Percentiles rank a stretch among this genome's conserved stretches.
These are phyloP conservation scores for Phytophthora aleatoria DNA, from an alignment of 352 stramenopile species.

Conservation along the genomic window DNA sequence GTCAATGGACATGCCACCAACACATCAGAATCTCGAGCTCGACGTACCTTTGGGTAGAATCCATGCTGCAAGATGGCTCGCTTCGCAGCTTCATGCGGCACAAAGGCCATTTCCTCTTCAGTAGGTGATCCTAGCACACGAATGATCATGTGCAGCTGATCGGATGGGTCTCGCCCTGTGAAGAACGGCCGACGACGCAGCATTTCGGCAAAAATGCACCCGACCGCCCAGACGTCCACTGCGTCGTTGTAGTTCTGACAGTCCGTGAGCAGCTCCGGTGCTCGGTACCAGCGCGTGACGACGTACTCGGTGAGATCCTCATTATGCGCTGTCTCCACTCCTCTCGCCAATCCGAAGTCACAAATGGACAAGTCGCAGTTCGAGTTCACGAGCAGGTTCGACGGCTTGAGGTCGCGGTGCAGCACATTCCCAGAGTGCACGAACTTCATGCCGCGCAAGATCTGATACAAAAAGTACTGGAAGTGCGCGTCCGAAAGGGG, in stretches of 20 bases:
- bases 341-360: conserved; percentile 92
- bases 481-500: conserved; percentile 87
- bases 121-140: conserved; percentile 93
- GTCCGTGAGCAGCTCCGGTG: conserved; percentile 85
- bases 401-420: conserved; percentile 89
- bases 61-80: conserved; percentile 84
- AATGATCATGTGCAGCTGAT: conserved; percentile 89
- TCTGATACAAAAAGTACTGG: conserved; percentile 92
- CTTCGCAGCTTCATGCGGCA: conserved; percentile 92
- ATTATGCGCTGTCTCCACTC: conserved; percentile 86
- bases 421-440: conserved; percentile 97
- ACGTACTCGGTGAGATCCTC: conserved; percentile 91
- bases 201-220: conserved; percentile 99
- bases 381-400: conserved; percentile 90
- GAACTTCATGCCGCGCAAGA: conserved; percentile 96
- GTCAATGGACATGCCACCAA: background rate
- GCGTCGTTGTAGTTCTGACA: conserved; percentile 97
- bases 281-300: conserved; percentile 93
- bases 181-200: conserved; percentile 94
- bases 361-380: conserved; percentile 92
- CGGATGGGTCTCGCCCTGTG: conserved; percentile 77
- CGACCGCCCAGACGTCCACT: conserved; percentile 96
- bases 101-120: conserved; percentile 96
- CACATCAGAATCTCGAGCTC: background rate
- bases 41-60: conserved; percentile 79